phyloP scores from a whole-genome alignment of 495 filamentous ascomycete species.

The Bacidia rubella region DNA sequence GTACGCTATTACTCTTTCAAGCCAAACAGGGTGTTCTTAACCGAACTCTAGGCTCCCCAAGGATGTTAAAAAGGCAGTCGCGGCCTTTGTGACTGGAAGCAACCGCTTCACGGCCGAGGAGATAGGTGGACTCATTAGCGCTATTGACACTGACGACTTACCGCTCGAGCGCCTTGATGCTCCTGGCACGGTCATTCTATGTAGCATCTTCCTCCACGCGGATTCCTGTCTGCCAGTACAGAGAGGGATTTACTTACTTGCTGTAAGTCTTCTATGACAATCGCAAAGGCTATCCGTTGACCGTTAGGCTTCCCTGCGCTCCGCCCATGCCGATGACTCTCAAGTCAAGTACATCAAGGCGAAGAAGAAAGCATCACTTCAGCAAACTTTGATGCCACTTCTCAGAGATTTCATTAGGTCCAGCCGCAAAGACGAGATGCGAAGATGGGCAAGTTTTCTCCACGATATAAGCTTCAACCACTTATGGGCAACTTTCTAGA shows the following conservation, averaged over 20 bases:
- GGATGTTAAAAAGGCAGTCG: neutral
- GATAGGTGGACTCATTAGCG: neutral
- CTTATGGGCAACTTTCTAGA: neutral
- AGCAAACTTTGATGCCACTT: neutral
- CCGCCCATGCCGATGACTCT: neutral
- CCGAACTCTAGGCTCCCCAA: neutral
- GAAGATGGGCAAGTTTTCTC: conserved; percentile 9
- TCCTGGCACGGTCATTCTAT: conserved; percentile 5
- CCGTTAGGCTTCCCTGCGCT: neutral
- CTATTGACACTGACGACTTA: neutral
- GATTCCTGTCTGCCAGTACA: conserved; percentile 12
- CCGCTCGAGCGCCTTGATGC: neutral
- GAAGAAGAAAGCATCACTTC: conserved; percentile 7
- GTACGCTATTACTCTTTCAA: neutral
- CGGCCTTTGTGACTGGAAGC: neutral
- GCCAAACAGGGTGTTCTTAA: too few relatives aligned
- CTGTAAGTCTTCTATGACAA: conserved; percentile 5
- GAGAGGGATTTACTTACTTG: conserved; percentile 15
- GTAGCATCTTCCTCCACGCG: conserved; percentile 2
- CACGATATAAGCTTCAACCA: neutral
- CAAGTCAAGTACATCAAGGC: neutral
- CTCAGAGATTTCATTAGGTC: conserved; percentile 1
- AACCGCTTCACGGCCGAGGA: neutral
- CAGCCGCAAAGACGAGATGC: neutral
- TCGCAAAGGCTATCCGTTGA: too few relatives aligned